These are phyloP conservation scores for Phylloporus sp. DNA, from an alignment of 768 basidiomycete species.

Conservation along the genomic window DNA sequence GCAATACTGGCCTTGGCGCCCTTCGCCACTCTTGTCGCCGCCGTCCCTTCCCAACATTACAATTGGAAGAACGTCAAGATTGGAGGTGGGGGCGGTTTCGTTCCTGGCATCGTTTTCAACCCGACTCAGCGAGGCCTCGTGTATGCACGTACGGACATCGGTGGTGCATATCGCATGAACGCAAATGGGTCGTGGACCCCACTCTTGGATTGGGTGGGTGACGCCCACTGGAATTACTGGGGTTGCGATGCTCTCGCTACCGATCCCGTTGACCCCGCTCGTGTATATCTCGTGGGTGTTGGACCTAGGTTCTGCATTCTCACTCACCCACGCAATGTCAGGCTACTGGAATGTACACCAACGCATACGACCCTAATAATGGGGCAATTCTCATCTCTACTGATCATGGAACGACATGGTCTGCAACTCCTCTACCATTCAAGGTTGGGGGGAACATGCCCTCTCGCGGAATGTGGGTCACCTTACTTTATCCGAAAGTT, in stretches of 20 bases:
- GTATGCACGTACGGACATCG: conserved; percentile 65
- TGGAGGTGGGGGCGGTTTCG: conserved; percentile 37
- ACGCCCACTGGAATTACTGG: conserved; percentile 55
- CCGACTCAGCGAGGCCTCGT: conserved; percentile 55
- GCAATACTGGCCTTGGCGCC: neutral
- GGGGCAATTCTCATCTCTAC: conserved; percentile 54
- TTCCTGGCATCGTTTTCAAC: conserved; percentile 58
- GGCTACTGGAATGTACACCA: conserved; percentile 13
- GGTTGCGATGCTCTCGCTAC: conserved; percentile 59
- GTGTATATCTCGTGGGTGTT: conserved; percentile 40
- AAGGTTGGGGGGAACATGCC: conserved; percentile 51
- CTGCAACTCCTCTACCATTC: conserved; percentile 49
- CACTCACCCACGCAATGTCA: neutral
- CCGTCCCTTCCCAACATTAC: conserved; percentile 28
- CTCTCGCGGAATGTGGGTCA: conserved; percentile 47
- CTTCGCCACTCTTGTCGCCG: neutral
- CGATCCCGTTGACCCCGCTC: conserved; percentile 52
- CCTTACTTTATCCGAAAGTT: neutral
- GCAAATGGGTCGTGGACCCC: conserved; percentile 59
- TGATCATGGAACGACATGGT: conserved; percentile 54
- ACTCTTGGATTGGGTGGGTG: conserved; percentile 48
- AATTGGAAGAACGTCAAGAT: conserved; percentile 59
- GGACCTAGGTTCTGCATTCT: neutral
- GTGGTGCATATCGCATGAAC: conserved; percentile 60
- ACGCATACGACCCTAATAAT: conserved; percentile 8